Evolutionary conservation across 2,329 filamentous ascomycete genomes (phyloP).

Genomic region (Cladosporium sphaerospermum): DNA sequence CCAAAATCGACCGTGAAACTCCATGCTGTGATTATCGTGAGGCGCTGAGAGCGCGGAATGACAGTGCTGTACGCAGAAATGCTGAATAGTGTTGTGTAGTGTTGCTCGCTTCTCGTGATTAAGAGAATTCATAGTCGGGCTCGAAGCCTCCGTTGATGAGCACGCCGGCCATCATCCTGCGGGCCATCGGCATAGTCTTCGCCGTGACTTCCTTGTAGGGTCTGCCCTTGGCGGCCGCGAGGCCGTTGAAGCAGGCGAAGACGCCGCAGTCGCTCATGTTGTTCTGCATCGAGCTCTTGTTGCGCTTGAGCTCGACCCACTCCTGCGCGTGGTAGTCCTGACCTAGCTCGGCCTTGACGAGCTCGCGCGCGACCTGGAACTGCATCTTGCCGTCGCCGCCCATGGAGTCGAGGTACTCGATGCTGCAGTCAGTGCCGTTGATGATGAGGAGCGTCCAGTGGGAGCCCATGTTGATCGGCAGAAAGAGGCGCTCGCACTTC

Average conservation of each 20-base stretch:
- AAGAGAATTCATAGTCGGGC: neutral
- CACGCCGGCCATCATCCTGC: conserved; percentile 55
- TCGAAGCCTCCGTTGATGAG: conserved; percentile 62
- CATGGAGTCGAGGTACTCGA: conserved; percentile 67
- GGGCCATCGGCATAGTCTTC: conserved; percentile 21
- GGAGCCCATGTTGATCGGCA: conserved; percentile 54
- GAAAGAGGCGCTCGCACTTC: conserved; percentile 59
- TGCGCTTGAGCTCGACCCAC: conserved; percentile 50
- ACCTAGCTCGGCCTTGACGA: conserved; percentile 55
- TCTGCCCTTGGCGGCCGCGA: conserved; percentile 55
- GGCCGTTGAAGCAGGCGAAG: conserved; percentile 66
- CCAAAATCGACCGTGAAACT: too few relatives aligned
- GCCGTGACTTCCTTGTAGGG: conserved; percentile 29
- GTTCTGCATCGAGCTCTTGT: conserved; percentile 50
- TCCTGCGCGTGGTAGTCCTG: conserved; percentile 50
- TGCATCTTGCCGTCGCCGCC: conserved; percentile 34
- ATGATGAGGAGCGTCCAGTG: conserved; percentile 72
- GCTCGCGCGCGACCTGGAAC: conserved; percentile 37
- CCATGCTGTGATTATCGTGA: too few relatives aligned
- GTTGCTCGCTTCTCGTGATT: neutral
- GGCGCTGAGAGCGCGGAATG: too few relatives aligned
- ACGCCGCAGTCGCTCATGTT: conserved; percentile 74
- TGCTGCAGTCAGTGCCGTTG: conserved; percentile 51
- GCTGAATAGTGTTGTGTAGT: neutral
- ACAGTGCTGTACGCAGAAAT: too few relatives aligned